phyloP scores from a whole-genome alignment of 176 grass and related monocot species.

The Cymbopogon citratus region DNA sequence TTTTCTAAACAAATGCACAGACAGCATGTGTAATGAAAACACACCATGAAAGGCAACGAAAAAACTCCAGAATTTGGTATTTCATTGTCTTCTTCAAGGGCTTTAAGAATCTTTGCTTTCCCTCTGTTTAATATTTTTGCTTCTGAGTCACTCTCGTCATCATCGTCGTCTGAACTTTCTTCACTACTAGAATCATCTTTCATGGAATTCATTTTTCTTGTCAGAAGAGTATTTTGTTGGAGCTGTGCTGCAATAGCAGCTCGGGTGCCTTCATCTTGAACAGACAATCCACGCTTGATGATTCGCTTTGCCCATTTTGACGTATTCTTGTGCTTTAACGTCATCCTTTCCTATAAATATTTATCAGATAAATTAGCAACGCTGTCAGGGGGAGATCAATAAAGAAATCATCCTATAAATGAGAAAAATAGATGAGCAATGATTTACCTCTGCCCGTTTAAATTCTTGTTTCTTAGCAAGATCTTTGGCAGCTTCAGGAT shows the following conservation, averaged over 20 bases:
- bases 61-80: slow-evolving; percentile 66
- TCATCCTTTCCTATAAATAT: slow-evolving; percentile 75
- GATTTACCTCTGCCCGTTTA: slow-evolving; percentile 80
- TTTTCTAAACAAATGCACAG: slow-evolving; percentile 2
- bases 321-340: slow-evolving; percentile 87
- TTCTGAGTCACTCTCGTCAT: slow-evolving; percentile 37
- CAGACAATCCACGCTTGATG: slow-evolving; percentile 62
- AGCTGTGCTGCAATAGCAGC: slow-evolving; percentile 79
- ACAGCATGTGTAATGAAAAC: neutral
- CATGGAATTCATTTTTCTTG: slow-evolving; percentile 87
- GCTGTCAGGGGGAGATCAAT: neutral
- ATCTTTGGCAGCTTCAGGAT: slow-evolving; percentile 73
- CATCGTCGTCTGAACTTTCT: slow-evolving; percentile 65
- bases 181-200: slow-evolving; percentile 68
- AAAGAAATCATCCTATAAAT: slow-evolving; percentile 6
- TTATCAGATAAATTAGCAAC: neutral
- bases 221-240: slow-evolving; percentile 66
- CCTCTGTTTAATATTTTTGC: slow-evolving; percentile 62
- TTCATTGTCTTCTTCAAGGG: slow-evolving; percentile 56
- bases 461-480: slow-evolving; percentile 73
- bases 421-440: neutral
- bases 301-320: slow-evolving; percentile 87
- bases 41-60: slow-evolving; percentile 92
- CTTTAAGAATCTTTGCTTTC: slow-evolving; percentile 65
- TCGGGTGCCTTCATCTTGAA: slow-evolving; percentile 91